These are phyloP conservation scores for Durotheca rogersii DNA, from an alignment of 495 filamentous ascomycete genomes.

Conservation along the genomic window DNA sequence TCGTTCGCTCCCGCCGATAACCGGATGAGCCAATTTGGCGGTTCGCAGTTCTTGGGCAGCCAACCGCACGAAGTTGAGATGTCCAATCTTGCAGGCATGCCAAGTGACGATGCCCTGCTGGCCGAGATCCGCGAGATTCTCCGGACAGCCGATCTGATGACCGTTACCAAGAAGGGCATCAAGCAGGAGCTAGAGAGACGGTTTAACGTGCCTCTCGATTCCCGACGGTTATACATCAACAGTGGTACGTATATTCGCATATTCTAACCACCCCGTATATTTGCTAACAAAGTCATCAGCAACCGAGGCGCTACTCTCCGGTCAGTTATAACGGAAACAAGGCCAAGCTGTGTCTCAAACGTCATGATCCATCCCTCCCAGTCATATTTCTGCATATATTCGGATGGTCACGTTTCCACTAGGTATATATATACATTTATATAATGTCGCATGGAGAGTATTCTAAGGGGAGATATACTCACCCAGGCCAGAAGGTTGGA, in stretches of 20 bases:
- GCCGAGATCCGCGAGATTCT: slow-evolving; percentile 94
- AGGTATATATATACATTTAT: background rate
- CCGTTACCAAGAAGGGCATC: slow-evolving; percentile 96
- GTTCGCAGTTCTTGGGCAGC: slow-evolving; percentile 53
- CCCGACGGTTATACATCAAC: slow-evolving; percentile 86
- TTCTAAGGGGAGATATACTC: background rate
- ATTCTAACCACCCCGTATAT: too few relatives aligned
- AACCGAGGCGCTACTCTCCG: slow-evolving; percentile 72
- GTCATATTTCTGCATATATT: slow-evolving; percentile 23
- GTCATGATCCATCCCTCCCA: slow-evolving; percentile 3
- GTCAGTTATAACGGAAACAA: slow-evolving; percentile 55
- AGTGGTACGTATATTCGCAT: slow-evolving; percentile 80
- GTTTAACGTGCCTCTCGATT: slow-evolving; percentile 79
- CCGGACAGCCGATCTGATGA: slow-evolving; percentile 90
- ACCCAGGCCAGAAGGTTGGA: slow-evolving; percentile 6
- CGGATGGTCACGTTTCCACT: slow-evolving; percentile 18
- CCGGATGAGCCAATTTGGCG: slow-evolving; percentile 53
- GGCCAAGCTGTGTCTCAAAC: background rate
- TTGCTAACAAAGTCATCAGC: slow-evolving; percentile 52
- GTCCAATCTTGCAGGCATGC: slow-evolving; percentile 64
- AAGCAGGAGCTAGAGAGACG: slow-evolving; percentile 88
- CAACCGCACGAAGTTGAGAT: slow-evolving; percentile 68
- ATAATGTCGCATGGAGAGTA: background rate
- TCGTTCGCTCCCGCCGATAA: slow-evolving; percentile 75
- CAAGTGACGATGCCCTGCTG: slow-evolving; percentile 84